Evolutionary conservation across 805 yeast genomes (phyloP).

Genomic region (Maudiozyma bulderi): DNA sequence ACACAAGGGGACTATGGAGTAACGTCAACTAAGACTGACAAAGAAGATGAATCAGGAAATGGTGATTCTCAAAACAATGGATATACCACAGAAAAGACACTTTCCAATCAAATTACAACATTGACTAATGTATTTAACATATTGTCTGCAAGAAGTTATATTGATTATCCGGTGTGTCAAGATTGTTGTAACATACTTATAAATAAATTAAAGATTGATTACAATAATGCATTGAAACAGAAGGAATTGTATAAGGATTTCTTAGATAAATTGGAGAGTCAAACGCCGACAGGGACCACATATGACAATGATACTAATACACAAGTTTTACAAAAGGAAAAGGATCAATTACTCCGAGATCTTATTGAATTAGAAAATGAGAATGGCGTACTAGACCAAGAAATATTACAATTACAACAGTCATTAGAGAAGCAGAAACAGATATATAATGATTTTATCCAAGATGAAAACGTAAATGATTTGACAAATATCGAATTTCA

Average conservation of each 20-base stretch:
- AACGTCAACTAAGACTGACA: neutral
- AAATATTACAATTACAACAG: conserved; percentile 36
- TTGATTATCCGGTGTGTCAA: conserved; percentile 79
- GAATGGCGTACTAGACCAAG: conserved; percentile 35
- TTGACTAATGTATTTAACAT: conserved; percentile 61
- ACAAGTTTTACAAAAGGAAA: conserved; percentile 18
- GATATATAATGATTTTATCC: conserved; percentile 36
- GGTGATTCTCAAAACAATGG: conserved; percentile 19
- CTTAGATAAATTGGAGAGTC: conserved; percentile 55
- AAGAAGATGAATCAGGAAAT: conserved; percentile 9
- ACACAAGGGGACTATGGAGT: neutral
- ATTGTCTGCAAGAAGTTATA: conserved; percentile 59
- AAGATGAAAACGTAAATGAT: conserved; percentile 45
- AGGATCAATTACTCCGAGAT: conserved; percentile 9
- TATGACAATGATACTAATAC: neutral
- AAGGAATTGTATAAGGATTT: conserved; percentile 71
- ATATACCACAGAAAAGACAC: conserved; percentile 18
- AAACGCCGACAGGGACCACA: conserved; percentile 19
- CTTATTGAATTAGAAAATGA: conserved; percentile 11
- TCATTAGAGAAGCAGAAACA: conserved; percentile 39
- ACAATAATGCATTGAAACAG: conserved; percentile 65
- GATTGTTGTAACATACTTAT: conserved; percentile 70
- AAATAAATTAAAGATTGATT: conserved; percentile 54
- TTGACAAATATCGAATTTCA: conserved; percentile 41
- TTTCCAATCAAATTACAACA: conserved; percentile 42